phyloP scores from a whole-genome alignment of 345 rosid genomes.

The Populus simonii region DNA sequence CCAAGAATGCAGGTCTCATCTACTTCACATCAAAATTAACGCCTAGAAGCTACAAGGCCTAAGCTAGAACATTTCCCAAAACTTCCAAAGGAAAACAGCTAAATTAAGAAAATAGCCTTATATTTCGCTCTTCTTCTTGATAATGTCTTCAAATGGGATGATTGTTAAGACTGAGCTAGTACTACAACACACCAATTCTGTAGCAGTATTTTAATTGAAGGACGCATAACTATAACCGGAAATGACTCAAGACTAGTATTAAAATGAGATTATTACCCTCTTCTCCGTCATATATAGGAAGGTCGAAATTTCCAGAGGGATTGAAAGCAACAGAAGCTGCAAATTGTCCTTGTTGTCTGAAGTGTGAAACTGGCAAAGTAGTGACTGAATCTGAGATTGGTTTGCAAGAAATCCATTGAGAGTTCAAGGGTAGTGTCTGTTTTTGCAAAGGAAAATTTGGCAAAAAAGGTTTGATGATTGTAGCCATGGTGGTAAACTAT shows the following conservation, averaged over 20 bases:
- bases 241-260: no score
- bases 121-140: not conserved
- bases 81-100: not conserved
- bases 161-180: not conserved
- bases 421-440: slow-evolving; percentile 8
- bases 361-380: not conserved
- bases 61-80: not conserved
- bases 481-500: slow-evolving; percentile 29
- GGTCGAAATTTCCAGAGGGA: slow-evolving; percentile 80
- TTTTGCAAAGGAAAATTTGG: slow-evolving; percentile 32
- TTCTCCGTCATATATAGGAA: slow-evolving; percentile 46
- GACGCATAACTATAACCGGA: not conserved
- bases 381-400: slow-evolving; percentile 27
- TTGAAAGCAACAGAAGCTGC: slow-evolving; percentile 69
- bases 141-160: not conserved
- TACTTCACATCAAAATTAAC: no score
- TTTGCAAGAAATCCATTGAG: slow-evolving; percentile 35
- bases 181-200: not conserved
- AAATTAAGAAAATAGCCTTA: not conserved
- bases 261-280: slow-evolving; percentile 35
- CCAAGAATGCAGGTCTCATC: no score
- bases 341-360: slow-evolving; percentile 28
- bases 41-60: no score
- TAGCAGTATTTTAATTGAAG: not conserved
- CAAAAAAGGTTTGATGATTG: slow-evolving; percentile 31